Evolutionary conservation across 2,329 filamentous ascomycete genomes (phyloP), one percentile per base, ranked within the genome.

Genomic region (Apiospora arundinis): DNA sequence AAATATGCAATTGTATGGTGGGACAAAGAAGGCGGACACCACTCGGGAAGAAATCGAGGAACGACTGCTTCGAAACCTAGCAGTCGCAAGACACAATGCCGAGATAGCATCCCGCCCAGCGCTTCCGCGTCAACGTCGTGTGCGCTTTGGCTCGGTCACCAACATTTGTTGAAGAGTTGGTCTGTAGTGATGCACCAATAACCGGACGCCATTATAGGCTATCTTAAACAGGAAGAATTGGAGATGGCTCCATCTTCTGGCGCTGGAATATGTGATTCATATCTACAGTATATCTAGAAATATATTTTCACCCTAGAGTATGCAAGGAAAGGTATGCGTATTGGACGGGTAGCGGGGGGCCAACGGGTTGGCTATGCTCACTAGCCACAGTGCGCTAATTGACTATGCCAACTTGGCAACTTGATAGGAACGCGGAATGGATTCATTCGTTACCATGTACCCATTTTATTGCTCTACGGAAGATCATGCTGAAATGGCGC

Each of bases 21-120:
- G 46, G 46, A 48, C 46, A 23, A 48, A 48, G 2, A 48, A 48
- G 21, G 21, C 46, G 46, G 46, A 48, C 21, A 23, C 21, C 46
- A 48, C 46, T 48, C 46, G 46, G 46, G 46, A 48, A 48, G 46
- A 48, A 48, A 48, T 48, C 1, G 46, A 48, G 46, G 48, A 49
- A 49, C 48, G 14, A 49, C 48, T 49, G 48, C 48, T 49, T 49
- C 48, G 48, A 49, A 49, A 49, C n/a, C 48, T 49, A 49, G 48
- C 48, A 49, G 48, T 49, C 48, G 48, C 48, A 49, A 49, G 48
- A 49, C 48, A 49, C 48, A 49, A 49, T 49, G 48, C 48, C 48
- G n/a, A 49, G 48, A 49, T 49, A 49, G 48, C 48, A 49, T 49
- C n/a, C 48, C 48, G 48, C n/a, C 48, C 48, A 49, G 48, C 48